These are phyloP conservation scores for baker's yeast (Saccharomyces cerevisiae) DNA, from an alignment of 805 yeast genomes.

Conservation along the genomic window DNA sequence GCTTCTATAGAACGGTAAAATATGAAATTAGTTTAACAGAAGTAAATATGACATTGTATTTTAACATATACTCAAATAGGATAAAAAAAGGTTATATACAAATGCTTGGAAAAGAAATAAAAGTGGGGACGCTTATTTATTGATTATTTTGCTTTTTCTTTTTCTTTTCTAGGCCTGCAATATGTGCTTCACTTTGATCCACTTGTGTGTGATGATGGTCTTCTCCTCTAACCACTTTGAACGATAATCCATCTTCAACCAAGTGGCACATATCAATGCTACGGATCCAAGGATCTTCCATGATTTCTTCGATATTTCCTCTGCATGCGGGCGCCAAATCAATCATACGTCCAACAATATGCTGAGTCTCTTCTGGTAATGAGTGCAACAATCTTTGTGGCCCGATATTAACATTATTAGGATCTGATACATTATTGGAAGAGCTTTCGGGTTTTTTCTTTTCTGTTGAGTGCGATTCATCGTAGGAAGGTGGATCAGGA, in stretches of 20 bases:
- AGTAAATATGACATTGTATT: neutral
- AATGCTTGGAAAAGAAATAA: neutral
- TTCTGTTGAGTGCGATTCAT: slow-evolving; percentile 11
- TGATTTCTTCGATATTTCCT: slow-evolving; percentile 70
- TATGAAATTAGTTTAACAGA: neutral
- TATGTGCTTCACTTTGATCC: slow-evolving; percentile 90
- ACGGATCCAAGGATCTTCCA: slow-evolving; percentile 61
- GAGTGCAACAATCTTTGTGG: slow-evolving; percentile 65
- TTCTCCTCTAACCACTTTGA: slow-evolving; percentile 34
- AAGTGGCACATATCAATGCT: slow-evolving; percentile 59
- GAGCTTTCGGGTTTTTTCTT: slow-evolving; percentile 4
- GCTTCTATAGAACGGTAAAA: neutral
- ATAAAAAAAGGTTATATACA: neutral
- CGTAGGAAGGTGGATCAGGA: slow-evolving; percentile 40
- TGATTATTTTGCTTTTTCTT: slow-evolving; percentile 36
- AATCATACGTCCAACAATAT: slow-evolving; percentile 67
- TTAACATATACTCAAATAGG: neutral
- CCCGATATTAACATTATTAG: slow-evolving; percentile 64
- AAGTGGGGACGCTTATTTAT: neutral
- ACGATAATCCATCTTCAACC: slow-evolving; percentile 37
- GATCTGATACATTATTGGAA: slow-evolving; percentile 28
- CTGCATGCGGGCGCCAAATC: slow-evolving; percentile 81
- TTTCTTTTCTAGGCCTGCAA: slow-evolving; percentile 83
- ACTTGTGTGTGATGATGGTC: slow-evolving; percentile 82
- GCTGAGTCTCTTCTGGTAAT: slow-evolving; percentile 59